Conservation (phyloP, 1,139 yeast genomes). For the Debaryomycetaceae sp. region DNA sequence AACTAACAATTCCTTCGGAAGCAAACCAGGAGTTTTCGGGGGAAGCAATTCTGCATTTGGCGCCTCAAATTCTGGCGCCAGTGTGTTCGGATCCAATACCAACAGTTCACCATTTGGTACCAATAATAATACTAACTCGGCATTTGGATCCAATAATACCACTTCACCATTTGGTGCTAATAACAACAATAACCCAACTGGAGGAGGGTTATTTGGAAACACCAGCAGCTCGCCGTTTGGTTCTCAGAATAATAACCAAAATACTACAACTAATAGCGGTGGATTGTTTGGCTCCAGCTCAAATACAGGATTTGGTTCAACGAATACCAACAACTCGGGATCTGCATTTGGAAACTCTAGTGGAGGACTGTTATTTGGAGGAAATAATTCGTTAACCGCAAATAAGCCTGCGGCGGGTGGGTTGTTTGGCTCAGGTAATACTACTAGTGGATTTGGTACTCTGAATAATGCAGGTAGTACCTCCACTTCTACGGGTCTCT, state of each 20-base stretch:
- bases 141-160: conserved; percentile 15
- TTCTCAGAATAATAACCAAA: conserved; percentile 8
- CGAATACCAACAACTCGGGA: conserved; percentile 5
- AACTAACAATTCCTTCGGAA: conserved; percentile 13
- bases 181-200: conserved; percentile 8
- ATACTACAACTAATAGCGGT: conserved; percentile 7
- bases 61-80: conserved; percentile 13
- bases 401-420: conserved; percentile 14
- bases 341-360: conserved; percentile 4
- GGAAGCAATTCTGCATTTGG: conserved; percentile 17
- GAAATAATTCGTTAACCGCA: conserved; percentile 20
- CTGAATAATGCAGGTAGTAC: conserved; percentile 15
- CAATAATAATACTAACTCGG: conserved; percentile 14
- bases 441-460: conserved; percentile 10
- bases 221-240: conserved; percentile 24
- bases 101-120: conserved; percentile 15
- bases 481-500: conserved; percentile 22
- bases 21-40: conserved; percentile 14
- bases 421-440: conserved; percentile 9
- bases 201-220: conserved; percentile 6
- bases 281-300: conserved; percentile 22
- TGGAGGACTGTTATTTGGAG: conserved; percentile 8
- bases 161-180: conserved; percentile 12
- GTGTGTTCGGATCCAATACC: conserved; percentile 17
- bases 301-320: conserved; percentile 18